These are phyloP conservation scores for Cephaloascus fragrans DNA, from an alignment of 805 yeast species.

Conservation along the genomic window DNA sequence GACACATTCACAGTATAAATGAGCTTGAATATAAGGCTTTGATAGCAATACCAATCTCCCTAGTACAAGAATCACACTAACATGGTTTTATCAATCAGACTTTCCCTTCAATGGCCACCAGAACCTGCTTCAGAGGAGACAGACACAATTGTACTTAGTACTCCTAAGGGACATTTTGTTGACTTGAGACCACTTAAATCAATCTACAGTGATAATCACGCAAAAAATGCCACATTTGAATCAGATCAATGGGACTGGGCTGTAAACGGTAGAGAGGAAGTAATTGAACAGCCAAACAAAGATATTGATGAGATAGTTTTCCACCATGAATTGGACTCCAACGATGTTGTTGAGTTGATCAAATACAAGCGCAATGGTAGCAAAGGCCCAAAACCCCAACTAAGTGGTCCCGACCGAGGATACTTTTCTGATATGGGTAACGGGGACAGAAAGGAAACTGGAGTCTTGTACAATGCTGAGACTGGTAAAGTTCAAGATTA, in stretches of 20 bases:
- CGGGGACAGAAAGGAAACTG: slow-evolving; percentile 39
- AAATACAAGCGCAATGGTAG: slow-evolving; percentile 1
- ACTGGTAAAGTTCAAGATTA: slow-evolving; percentile 32
- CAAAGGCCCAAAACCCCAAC: slow-evolving; percentile 6
- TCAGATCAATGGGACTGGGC: slow-evolving; percentile 50
- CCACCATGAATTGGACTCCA: slow-evolving; percentile 32
- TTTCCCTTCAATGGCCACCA: slow-evolving; percentile 45
- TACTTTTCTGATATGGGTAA: slow-evolving; percentile 25
- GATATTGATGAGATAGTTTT: slow-evolving; percentile 27
- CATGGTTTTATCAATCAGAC: slow-evolving; percentile 33
- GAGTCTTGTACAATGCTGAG: slow-evolving; percentile 35
- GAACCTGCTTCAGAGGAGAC: slow-evolving; percentile 30
- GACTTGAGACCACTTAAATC: slow-evolving; percentile 25
- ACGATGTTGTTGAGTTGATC: slow-evolving; percentile 18
- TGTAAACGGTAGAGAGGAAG: slow-evolving; percentile 39
- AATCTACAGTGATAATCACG: too few relatives aligned
- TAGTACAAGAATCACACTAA: background rate
- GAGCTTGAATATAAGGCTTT: too few relatives aligned
- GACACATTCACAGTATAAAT: too few relatives aligned
- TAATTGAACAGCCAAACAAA: slow-evolving; percentile 22
- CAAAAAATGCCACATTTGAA: slow-evolving; percentile 3
- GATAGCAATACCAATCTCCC: too few relatives aligned
- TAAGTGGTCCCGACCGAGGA: slow-evolving; percentile 35
- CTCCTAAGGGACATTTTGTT: slow-evolving; percentile 34
- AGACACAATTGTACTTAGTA: slow-evolving; percentile 35